Evolutionary conservation across 2,329 filamentous ascomycete species (phyloP).

Genomic region (Trichoderma koningiopsis): DNA sequence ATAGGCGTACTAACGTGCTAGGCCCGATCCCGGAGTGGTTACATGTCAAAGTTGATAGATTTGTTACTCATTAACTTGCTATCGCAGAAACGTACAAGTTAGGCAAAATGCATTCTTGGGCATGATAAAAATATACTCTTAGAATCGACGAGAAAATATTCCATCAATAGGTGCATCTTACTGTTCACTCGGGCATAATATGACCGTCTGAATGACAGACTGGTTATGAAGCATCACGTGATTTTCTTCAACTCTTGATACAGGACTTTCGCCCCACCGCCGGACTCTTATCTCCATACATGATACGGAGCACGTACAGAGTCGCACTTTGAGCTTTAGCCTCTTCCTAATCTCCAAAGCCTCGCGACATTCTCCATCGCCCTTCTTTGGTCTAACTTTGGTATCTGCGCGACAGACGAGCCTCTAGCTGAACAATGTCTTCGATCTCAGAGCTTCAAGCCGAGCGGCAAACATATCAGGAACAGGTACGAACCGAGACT

Average conservation of each 20-base stretch:
- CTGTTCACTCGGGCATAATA: background rate
- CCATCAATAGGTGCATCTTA: background rate
- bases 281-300: background rate
- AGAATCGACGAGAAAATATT: background rate
- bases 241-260: background rate
- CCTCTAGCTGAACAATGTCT: slow-evolving; percentile 33
- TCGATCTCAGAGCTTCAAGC: slow-evolving; percentile 49
- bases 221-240: slow-evolving; percentile 3
- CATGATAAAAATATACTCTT: background rate
- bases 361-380: background rate
- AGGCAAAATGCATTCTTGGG: background rate
- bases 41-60: background rate
- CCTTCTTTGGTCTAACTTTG: background rate
- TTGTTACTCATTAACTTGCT: background rate
- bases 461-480: slow-evolving; percentile 57
- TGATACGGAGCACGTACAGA: background rate
- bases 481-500: slow-evolving; percentile 50
- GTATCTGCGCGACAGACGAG: background rate
- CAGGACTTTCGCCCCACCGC: background rate
- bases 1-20: background rate
- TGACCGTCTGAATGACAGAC: background rate
- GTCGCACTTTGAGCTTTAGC: slow-evolving; percentile 5
- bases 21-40: slow-evolving; percentile 1
- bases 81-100: no score
- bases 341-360: background rate